phyloP scores from a whole-genome alignment of 345 rosid genomes.

The Populus euphratica region DNA sequence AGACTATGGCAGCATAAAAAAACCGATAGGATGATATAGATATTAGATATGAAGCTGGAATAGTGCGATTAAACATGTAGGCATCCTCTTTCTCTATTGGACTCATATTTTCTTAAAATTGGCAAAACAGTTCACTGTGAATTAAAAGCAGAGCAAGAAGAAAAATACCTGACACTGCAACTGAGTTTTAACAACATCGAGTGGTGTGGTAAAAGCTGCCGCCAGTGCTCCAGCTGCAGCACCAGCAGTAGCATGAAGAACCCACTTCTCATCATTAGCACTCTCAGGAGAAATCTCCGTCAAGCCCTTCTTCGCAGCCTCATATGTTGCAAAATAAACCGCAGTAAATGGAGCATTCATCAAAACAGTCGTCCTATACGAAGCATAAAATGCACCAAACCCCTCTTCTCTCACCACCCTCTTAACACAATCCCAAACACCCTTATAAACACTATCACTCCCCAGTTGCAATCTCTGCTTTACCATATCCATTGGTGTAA shows the following conservation, averaged over 20 bases:
- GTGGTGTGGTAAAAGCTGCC: constrained; percentile 74
- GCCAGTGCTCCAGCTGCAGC: constrained; percentile 94
- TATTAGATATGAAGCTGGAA: not conserved
- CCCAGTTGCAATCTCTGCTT: constrained; percentile 93
- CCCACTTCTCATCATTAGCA: constrained; percentile 60
- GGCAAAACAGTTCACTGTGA: not conserved
- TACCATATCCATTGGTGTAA: constrained; percentile 98
- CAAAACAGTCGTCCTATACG: constrained; percentile 86
- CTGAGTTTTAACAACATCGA: constrained; percentile 93
- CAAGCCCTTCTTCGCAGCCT: constrained; percentile 74
- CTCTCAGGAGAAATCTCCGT: constrained; percentile 69
- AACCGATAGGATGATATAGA: not conserved
- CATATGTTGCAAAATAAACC: constrained; percentile 86
- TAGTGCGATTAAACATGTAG: not conserved
- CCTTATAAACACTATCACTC: constrained; percentile 48
- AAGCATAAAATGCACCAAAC: constrained; percentile 78
- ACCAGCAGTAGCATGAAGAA: constrained; percentile 93
- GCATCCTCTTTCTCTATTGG: not conserved
- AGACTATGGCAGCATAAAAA: not conserved
- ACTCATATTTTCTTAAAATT: not conserved
- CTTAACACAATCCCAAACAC: constrained; percentile 74
- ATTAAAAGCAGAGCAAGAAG: not conserved
- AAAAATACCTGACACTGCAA: constrained; percentile 91
- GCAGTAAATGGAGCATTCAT: constrained; percentile 98
- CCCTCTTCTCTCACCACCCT: constrained; percentile 81